These are phyloP conservation scores for Leccinum disarticulatum DNA, from an alignment of 768 basidiomycete species.

Conservation along the genomic window DNA sequence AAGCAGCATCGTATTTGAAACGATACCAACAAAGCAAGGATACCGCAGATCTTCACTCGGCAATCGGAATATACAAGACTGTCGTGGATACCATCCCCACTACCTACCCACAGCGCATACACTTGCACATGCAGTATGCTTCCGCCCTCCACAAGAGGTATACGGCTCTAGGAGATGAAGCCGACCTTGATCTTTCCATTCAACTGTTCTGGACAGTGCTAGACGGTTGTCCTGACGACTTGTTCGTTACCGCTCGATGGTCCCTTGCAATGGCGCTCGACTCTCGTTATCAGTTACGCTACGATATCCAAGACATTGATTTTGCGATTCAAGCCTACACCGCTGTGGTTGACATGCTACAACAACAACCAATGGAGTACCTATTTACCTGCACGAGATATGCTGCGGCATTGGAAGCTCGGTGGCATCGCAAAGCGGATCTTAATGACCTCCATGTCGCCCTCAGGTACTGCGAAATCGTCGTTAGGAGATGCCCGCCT, in stretches of 20 bases:
- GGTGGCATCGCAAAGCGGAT: conserved; percentile 11
- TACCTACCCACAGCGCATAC: conserved; percentile 12
- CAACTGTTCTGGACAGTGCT: conserved; percentile 5
- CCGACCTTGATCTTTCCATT: conserved; percentile 23
- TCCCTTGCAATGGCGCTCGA: conserved; percentile 12
- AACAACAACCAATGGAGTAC: conserved; percentile 4
- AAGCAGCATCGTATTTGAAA: conserved; percentile 11
- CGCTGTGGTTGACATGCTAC: conserved; percentile 7
- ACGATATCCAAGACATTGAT: conserved; percentile 19
- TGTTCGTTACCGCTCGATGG: conserved; percentile 6
- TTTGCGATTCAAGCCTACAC: conserved; percentile 10
- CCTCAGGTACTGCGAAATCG: conserved; percentile 8
- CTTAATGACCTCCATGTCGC: conserved; percentile 16
- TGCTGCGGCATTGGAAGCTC: background rate
- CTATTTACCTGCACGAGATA: conserved; percentile 10
- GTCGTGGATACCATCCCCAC: conserved; percentile 6
- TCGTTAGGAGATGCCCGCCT: conserved; percentile 7
- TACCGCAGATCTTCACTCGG: conserved; percentile 16
- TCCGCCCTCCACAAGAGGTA: conserved; percentile 16
- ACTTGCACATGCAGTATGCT: conserved; percentile 21
- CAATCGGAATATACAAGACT: conserved; percentile 1
- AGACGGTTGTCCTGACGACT: conserved; percentile 4
- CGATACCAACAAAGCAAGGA: conserved; percentile 15
- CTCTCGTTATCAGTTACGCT: conserved; percentile 7
- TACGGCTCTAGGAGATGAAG: conserved; percentile 9